Percentiles rank a stretch among this genome's conserved stretches.
phyloP scores from a whole-genome alignment of 2,329 filamentous ascomycete species.

The Apiospora kogelbergensis region DNA sequence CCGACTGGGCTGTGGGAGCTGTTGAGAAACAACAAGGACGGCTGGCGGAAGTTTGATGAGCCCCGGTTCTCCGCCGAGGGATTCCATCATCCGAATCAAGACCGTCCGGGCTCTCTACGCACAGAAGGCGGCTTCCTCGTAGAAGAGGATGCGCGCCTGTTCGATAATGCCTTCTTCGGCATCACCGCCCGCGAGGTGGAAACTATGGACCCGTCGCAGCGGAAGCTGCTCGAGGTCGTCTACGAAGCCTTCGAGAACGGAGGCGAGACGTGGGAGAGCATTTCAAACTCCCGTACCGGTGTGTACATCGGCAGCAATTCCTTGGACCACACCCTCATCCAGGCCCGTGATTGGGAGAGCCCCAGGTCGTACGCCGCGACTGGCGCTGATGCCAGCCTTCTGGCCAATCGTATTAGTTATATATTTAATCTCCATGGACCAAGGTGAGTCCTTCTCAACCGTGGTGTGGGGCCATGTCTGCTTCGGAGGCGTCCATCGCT shows the following conservation, averaged over 20 bases:
- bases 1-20: conserved; percentile 22
- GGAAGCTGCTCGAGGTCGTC: conserved; percentile 34
- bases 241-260: conserved; percentile 31
- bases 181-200: conserved; percentile 28
- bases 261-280: conserved; percentile 15
- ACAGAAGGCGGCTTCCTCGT: conserved; percentile 29
- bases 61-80: conserved; percentile 21
- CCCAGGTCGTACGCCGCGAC: conserved; percentile 25
- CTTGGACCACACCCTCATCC: conserved; percentile 19
- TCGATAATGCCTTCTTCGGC: conserved; percentile 31
- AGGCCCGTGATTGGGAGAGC: conserved; percentile 24
- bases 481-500: not conserved
- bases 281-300: conserved; percentile 17
- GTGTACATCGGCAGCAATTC: conserved; percentile 29
- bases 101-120: conserved; percentile 12
- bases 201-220: conserved; percentile 32
- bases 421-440: conserved; percentile 33
- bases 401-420: conserved; percentile 34
- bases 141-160: conserved; percentile 23
- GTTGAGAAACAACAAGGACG: conserved; percentile 16
- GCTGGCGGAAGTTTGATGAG: conserved; percentile 18
- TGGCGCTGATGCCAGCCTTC: conserved; percentile 24
- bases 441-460: conserved; percentile 14
- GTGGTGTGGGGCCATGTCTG: not conserved
- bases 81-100: conserved; percentile 19